Base-by-base conservation (phyloP, 495 filamentous ascomycete genomes). In the Penicilliopsis zonata region DNA sequence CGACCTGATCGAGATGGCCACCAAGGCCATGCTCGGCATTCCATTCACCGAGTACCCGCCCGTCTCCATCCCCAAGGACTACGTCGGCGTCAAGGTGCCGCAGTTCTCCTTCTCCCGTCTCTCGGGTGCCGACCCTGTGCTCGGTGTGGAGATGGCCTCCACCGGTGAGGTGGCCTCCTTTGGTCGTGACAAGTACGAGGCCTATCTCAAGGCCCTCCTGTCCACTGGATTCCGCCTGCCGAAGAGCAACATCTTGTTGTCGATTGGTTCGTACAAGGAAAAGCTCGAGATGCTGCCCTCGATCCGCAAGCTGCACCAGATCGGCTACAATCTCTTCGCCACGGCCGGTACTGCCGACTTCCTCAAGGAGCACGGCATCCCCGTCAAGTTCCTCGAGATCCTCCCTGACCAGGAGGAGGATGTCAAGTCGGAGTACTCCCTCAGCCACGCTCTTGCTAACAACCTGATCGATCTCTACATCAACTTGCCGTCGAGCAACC, bases 91-190 rank as follows among this genome's bases (percentile, higher is more conserved):
- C 35, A 98, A 98, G 66, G 90, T 96, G 10, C 90, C 90, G 0
- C 90, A 98, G 55, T 98, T 98, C 70, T 94, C 85, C 42, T 98
- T 98, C 74, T 94, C 90, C 8, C 78, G 90, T 44, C 69, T 98
- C 16, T 92, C 90, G 26, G 90, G 90, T 17, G 90, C 90, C 3
- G 90, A 98, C 56, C 90, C 90, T 18, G 88, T 98, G 9, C 67
- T 96, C 26, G 90, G 90, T 52, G 90, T 98, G 28, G 90, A 98
- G 63, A 98, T 98, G 90, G 90, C 90, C 7, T 98, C 90, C 13
- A 98, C 90, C 19, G 90, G 90, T 44, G 90, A 98, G 55, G 90
- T 98, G 44, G 90, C 90, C 44, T 94, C 83, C 37, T 98, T 98
- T 55, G 90, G 90, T 42, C 69, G 70, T 37, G 86, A 94, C 53